These are phyloP conservation scores for Lecanicillium sp. DNA, from an alignment of 2,329 filamentous ascomycete genomes.

Conservation along the genomic window DNA sequence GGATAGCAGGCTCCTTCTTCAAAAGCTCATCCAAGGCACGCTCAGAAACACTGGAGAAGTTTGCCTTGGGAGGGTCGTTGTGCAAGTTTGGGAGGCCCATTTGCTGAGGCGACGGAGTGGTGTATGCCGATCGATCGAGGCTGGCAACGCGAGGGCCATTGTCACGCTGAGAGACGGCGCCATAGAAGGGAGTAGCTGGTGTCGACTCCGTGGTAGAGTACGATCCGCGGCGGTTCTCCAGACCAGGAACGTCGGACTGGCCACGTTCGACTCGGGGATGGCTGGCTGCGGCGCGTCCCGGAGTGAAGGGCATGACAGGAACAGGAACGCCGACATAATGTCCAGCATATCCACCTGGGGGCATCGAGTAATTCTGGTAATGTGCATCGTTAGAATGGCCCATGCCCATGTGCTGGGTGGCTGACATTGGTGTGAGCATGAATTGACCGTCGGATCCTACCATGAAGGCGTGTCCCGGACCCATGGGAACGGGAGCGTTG, in stretches of 20 bases:
- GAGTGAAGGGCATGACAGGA: slow-evolving; percentile 42
- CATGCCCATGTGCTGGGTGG: slow-evolving; percentile 26
- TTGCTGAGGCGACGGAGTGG: slow-evolving; percentile 59
- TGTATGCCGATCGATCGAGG: slow-evolving; percentile 57
- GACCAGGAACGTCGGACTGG: slow-evolving; percentile 48
- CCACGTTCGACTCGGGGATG: slow-evolving; percentile 39
- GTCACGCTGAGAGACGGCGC: slow-evolving; percentile 49
- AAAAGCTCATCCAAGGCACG: slow-evolving; percentile 56
- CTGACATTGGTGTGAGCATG: slow-evolving; percentile 27
- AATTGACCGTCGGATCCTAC: slow-evolving; percentile 30
- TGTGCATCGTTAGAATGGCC: slow-evolving; percentile 24
- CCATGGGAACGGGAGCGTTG: slow-evolving; percentile 22
- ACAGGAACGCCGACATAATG: slow-evolving; percentile 29
- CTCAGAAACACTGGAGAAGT: slow-evolving; percentile 32
- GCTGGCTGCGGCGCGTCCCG: slow-evolving; percentile 37
- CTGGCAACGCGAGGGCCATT: slow-evolving; percentile 50
- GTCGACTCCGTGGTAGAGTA: slow-evolving; percentile 63
- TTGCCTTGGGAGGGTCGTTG: slow-evolving; percentile 34
- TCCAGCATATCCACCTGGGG: slow-evolving; percentile 25
- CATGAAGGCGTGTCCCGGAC: slow-evolving; percentile 27
- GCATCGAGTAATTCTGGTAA: slow-evolving; percentile 24
- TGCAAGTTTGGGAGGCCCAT: slow-evolving; percentile 34
- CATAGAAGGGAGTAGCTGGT: slow-evolving; percentile 58
- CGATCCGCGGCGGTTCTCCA: slow-evolving; percentile 59
- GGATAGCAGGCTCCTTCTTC: slow-evolving; percentile 73